Evolutionary conservation across 805 yeast genomes (phyloP).

Genomic region (Wickerhamomyces bisporus): DNA sequence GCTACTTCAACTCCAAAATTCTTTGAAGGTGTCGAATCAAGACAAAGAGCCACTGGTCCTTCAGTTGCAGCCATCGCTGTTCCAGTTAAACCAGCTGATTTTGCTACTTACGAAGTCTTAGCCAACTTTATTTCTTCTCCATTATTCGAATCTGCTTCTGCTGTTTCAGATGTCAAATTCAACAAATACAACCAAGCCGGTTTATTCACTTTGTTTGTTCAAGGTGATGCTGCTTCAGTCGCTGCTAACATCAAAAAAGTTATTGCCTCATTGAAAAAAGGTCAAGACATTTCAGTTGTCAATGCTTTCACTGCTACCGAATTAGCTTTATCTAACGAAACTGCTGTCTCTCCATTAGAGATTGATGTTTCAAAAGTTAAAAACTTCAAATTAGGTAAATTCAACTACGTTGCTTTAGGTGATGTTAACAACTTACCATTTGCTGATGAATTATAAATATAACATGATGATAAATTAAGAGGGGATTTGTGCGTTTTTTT

Average conservation of each 20-base stretch:
- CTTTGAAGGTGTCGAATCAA: conserved; percentile 61
- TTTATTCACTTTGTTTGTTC: conserved; percentile 65
- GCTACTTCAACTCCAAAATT: conserved; percentile 35
- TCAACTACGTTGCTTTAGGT: conserved; percentile 88
- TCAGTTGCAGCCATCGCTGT: conserved; percentile 78
- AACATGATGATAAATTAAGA: neutral
- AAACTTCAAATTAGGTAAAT: conserved; percentile 48
- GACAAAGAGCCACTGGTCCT: conserved; percentile 58
- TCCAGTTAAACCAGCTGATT: conserved; percentile 62
- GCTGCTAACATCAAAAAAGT: conserved; percentile 57
- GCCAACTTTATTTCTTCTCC: conserved; percentile 60
- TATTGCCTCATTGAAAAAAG: conserved; percentile 46
- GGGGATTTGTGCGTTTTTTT: too few relatives aligned
- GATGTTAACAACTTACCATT: conserved; percentile 81
- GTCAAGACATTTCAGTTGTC: conserved; percentile 55
- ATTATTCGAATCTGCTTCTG: conserved; percentile 49
- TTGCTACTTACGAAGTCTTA: conserved; percentile 65
- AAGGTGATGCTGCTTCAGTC: conserved; percentile 56
- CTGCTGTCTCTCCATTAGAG: conserved; percentile 29
- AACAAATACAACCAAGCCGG: conserved; percentile 73
- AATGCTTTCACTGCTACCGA: conserved; percentile 44
- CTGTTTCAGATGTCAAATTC: conserved; percentile 48
- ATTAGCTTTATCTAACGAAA: conserved; percentile 37
- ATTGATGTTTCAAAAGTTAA: conserved; percentile 35
- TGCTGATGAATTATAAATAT: conserved; percentile 73